Evolutionary conservation across 345 rosid genomes (phyloP), one percentile per base, ranked within the genome.

Genomic region (Citrus unshiu): DNA sequence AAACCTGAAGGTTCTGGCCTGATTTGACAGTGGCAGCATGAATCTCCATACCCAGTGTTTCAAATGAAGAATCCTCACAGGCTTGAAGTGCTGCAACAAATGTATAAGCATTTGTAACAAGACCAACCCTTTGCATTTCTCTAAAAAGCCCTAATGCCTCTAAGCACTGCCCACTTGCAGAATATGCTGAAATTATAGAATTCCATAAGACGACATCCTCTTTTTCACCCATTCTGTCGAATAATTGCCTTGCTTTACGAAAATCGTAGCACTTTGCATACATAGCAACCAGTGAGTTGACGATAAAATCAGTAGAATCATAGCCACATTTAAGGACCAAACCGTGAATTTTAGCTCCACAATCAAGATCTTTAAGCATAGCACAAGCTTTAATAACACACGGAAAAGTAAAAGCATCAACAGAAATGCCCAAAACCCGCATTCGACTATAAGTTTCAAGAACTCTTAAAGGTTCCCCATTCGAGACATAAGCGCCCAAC

Each of bases 121-220:
- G 84, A 83, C 89, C 93, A 70, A 40, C 77, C 74, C 9, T 81
- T 49, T 79, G 90, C 92, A 93, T 88, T 66, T 86, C 85, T 76
- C 93, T 86, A 60, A 93, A 89, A 30, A 93, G 72, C 13, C 51
- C 75, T 69, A 93, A 79, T 30, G 96, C 93, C 90, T 91, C 93
- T 3, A 46, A 27, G 72, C 84, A 80, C 75, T 73, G 80, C 2
- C 92, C 89, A 77, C 82, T 80, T 5, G 84, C 64, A 69, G 92
- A 87, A 83, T 87, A 91, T 0, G 92, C 93, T 62, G 93, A 86
- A 75, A 92, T 84, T 5, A 91, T 89, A 66, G 98, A 93, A 82
- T 92, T 93, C 98, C 98, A 93, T 18, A 90, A 79, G 73, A 91
- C 91, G 74, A 86, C 85, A 80, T 93, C 98, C 27, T 82, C 80